Evolutionary conservation across 225 moss, liverwort and hornwort species (phyloP).

Genomic region (Straminergon stramineum): DNA sequence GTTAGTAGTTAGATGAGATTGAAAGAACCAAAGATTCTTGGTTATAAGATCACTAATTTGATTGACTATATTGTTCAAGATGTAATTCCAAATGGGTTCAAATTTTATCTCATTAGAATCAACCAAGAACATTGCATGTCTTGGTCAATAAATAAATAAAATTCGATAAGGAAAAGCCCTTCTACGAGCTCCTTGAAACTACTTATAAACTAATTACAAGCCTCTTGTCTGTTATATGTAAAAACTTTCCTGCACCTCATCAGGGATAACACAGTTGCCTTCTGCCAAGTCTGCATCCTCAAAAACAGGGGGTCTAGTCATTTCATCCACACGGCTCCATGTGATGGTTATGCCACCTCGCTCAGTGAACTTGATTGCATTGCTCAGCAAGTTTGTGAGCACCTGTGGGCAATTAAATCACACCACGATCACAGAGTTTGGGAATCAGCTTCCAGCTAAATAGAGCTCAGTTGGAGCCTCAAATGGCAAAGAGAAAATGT

Average conservation of each 20-base stretch:
- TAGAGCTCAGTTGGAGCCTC: not conserved
- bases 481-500: not conserved
- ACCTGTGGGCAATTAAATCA: slow-evolving; percentile 30
- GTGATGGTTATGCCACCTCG: slow-evolving; percentile 59
- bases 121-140: not conserved
- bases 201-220: too few species aligned
- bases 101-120: not conserved
- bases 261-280: not conserved
- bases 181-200: not conserved
- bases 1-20: not conserved
- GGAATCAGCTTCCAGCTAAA: not conserved
- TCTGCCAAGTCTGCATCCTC: slow-evolving; percentile 1
- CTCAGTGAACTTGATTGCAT: slow-evolving; percentile 94
- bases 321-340: slow-evolving; percentile 36
- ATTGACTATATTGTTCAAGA: not conserved
- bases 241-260: not conserved
- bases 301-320: not conserved
- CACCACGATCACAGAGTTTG: not conserved
- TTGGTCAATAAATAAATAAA: not conserved
- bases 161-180: not conserved
- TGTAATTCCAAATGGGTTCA: not conserved
- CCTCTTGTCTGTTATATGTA: not conserved
- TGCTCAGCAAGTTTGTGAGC: slow-evolving; percentile 81
- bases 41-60: not conserved
- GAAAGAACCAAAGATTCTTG: not conserved